Base-by-base conservation (phyloP, 2,329 filamentous ascomycete species). In the Cryphonectria nitschkei region DNA sequence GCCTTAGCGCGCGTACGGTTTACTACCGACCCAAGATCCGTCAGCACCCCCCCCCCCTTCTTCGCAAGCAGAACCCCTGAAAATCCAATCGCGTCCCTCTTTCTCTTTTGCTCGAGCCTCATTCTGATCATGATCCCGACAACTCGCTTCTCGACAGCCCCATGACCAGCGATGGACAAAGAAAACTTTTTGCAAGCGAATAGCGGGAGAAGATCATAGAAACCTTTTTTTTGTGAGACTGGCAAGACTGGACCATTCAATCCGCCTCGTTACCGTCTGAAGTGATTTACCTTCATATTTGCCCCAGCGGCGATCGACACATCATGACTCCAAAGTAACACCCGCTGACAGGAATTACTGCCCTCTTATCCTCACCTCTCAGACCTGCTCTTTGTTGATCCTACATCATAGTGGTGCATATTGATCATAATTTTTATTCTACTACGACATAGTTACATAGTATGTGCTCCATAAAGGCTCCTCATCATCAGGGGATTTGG, bases 131-230 rank as follows among this genome's bases (percentile, higher is more conserved):
- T 32, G 29, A 58, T 8, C 54, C 54, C 16, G 54, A 58, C 54
- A 29, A 13, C 26, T 29, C 52, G 52, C 13, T 26, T 22, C 43
- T 46, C 16, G 16, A 46, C 43, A 22, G 46, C 46, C n/a, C 46
- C 46, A 50, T 50, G 1, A 5, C 8, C 46, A 50, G 46, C 8
- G 7, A n/a, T 50, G n/a, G 46, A 50, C 22, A 50, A 16, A 9
- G 46, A 50, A 9, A n/a, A n/a, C 7, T n/a, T 50, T 22, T 46
- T 50, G 34, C 26, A 39, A 61, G 58, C 58, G 58, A 61, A 19
- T 4, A 19, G 58, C 32, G 22, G 32, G 58, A 61, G 58, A 61
- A 61, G 58, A n/a, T 39, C 58, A n/a, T 61, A 6, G 58, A 61
- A 61, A 16, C 34, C 22, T 19, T 46, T 19, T 46, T 7, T 50